These are phyloP conservation scores for Beauveria scarabaeidicola DNA, from an alignment of 2,329 filamentous ascomycete genomes.

Conservation along the genomic window DNA sequence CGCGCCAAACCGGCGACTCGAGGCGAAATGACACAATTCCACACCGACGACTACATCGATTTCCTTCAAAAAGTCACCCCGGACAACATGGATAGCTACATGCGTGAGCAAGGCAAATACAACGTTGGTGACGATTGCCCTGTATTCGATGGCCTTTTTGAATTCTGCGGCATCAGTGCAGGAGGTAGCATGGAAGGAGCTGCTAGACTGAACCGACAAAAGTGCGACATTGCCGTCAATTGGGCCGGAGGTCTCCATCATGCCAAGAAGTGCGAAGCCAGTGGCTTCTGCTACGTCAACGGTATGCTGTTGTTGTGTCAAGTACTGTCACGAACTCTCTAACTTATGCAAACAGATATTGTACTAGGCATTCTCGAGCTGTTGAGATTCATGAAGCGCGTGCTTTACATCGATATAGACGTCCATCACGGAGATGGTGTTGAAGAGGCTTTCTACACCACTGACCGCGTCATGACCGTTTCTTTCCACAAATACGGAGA, in stretches of 20 bases:
- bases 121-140: conserved; percentile 96
- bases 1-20: conserved; percentile 78
- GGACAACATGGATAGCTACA: conserved; percentile 94
- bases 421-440: conserved; percentile 92
- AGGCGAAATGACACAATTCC: conserved; percentile 88
- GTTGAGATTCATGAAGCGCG: conserved; percentile 79
- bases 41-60: conserved; percentile 91
- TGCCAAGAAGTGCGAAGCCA: conserved; percentile 93
- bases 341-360: conserved; percentile 55
- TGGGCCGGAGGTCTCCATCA: conserved; percentile 97
- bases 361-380: conserved; percentile 92
- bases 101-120: conserved; percentile 81
- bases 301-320: conserved; percentile 43
- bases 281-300: conserved; percentile 97
- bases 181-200: conserved; percentile 93
- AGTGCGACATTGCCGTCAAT: conserved; percentile 95
- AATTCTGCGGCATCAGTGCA: conserved; percentile 91
- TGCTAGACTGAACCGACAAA: conserved; percentile 77
- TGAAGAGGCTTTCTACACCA: conserved; percentile 88
- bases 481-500: conserved; percentile 96
- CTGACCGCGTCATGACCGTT: conserved; percentile 84
- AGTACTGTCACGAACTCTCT: not conserved
- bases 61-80: conserved; percentile 93
- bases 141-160: conserved; percentile 94
- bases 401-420: conserved; percentile 97